A percentile compares a stretch with the other conserved stretches of the same genome.
These are phyloP conservation scores for Yarrowia osloensis DNA, from an alignment of 805 yeast species.

Conservation along the genomic window DNA sequence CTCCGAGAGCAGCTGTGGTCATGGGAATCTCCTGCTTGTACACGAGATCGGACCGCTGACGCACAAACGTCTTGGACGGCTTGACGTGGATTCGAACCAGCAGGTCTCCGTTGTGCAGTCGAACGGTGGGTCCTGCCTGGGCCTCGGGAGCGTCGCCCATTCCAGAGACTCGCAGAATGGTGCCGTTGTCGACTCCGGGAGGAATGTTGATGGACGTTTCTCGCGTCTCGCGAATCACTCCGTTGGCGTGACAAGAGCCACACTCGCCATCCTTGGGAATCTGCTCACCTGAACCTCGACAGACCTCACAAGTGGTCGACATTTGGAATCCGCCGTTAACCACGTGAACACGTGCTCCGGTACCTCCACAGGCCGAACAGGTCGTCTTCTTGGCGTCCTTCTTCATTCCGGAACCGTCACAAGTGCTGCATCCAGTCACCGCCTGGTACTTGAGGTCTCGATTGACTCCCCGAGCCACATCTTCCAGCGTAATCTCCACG, in stretches of 20 bases:
- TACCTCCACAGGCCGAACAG: slow-evolving; percentile 87
- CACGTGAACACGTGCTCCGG: slow-evolving; percentile 84
- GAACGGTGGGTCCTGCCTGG: slow-evolving; percentile 69
- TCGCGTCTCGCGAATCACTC: slow-evolving; percentile 68
- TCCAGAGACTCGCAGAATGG: slow-evolving; percentile 77
- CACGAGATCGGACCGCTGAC: slow-evolving; percentile 67
- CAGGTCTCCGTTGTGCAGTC: slow-evolving; percentile 80
- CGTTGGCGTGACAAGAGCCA: slow-evolving; percentile 82
- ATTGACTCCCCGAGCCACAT: slow-evolving; percentile 78
- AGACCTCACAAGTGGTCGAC: slow-evolving; percentile 86
- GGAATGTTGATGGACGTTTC: slow-evolving; percentile 84
- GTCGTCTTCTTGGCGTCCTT: slow-evolving; percentile 70
- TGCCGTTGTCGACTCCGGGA: slow-evolving; percentile 83
- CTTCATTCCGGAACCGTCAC: slow-evolving; percentile 86
- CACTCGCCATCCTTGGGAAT: slow-evolving; percentile 72
- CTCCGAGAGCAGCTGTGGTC: slow-evolving; percentile 97
- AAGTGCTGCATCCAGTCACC: slow-evolving; percentile 72
- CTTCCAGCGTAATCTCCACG: slow-evolving; percentile 75
- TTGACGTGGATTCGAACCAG: slow-evolving; percentile 76
- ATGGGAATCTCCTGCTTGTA: slow-evolving; percentile 71
- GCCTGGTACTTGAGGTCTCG: slow-evolving; percentile 70
- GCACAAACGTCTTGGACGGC: slow-evolving; percentile 68
- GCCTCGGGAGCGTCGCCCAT: slow-evolving; percentile 89
- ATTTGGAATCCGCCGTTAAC: slow-evolving; percentile 93
- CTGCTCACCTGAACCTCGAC: slow-evolving; percentile 86